Base-by-base conservation (phyloP, 2,329 filamentous ascomycete species). In the Daldinia sp. region DNA sequence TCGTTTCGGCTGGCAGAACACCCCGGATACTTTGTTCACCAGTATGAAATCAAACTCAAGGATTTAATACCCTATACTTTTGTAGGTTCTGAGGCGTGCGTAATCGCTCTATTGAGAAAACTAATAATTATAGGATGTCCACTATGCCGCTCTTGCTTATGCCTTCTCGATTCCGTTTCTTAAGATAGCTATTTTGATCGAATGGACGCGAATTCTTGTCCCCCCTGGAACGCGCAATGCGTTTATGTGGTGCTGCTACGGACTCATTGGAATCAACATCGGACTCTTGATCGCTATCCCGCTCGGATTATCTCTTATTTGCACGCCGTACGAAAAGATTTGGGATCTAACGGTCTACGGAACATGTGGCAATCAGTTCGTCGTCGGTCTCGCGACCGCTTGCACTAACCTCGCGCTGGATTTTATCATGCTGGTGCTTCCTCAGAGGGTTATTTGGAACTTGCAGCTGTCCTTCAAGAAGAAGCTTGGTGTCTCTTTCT, bases 181-280 rank as follows among this genome's bases (percentile, higher is more conserved):
- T 57, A 84, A 84, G 60, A 76, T 75, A 0, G 77, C 80, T 12
- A 82, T 84, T 53, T 74, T 84, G 12, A 51, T 82, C 7, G 81
- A 84, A 61, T 85, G 83, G 82, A 75, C 74, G n/a, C 75, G 78
- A 54, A 58, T 73, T 58, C 61, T 76, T 46, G 69, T 78, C 30
- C 42, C 78, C 1, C 57, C 18, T 68, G 35, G 79, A 74, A 57
- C 76, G 74, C 71, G 69, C 2, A 71, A 69, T 13, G 26, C 35
- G 4, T 78, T 78, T 55, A 71, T 65, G 46, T 78, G 72, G 73
- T 58, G 60, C 3, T 75, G 70, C 50, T 64, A 68, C 35, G 30
- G 28, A 18, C 9, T 77, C 23, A 68, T 78, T 13, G 50, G 41
- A 26, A 10, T 74, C 4, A 74, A 77, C 13, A 46, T 62, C 18